A percentile compares a stretch with the other conserved stretches of the same genome.
Evolutionary conservation across 495 filamentous ascomycete species (phyloP).

Genomic region (Parmelia sp.): DNA sequence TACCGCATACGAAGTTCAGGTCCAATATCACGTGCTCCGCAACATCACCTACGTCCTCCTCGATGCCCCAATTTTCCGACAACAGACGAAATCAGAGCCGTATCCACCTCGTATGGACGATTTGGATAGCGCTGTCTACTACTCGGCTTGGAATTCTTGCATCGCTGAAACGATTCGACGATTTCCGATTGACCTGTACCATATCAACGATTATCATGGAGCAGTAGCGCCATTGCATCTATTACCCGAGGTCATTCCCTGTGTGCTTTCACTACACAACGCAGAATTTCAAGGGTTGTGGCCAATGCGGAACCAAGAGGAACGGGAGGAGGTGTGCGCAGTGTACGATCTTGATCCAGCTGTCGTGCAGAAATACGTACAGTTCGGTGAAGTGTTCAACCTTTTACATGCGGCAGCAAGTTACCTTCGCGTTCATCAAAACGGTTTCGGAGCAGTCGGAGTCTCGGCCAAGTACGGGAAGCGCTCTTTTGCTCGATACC

Average conservation of each 20-base stretch:
- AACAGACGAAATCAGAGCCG: conserved; percentile 40
- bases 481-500: conserved; percentile 66
- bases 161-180: conserved; percentile 53
- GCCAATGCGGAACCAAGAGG: conserved; percentile 55
- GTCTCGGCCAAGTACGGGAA: conserved; percentile 72
- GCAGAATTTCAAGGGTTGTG: conserved; percentile 69
- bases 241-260: conserved; percentile 56
- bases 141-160: conserved; percentile 59
- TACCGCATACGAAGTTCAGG: conserved; percentile 35
- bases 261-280: conserved; percentile 54
- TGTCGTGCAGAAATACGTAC: conserved; percentile 49
- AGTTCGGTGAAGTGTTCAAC: conserved; percentile 66
- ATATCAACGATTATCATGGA: conserved; percentile 78
- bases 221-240: conserved; percentile 66
- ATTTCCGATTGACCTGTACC: conserved; percentile 64
- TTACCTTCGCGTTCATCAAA: conserved; percentile 66
- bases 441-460: conserved; percentile 70
- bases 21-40: conserved; percentile 44
- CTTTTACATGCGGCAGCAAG: conserved; percentile 66
- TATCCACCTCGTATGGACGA: conserved; percentile 43
- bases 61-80: conserved; percentile 43
- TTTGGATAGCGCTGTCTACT: conserved; percentile 56
- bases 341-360: conserved; percentile 57
- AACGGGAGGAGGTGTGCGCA: conserved; percentile 59
- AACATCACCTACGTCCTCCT: conserved; percentile 48